phyloP scores from a whole-genome alignment of 305 asterid species.

The Fraxinus floribunda region DNA sequence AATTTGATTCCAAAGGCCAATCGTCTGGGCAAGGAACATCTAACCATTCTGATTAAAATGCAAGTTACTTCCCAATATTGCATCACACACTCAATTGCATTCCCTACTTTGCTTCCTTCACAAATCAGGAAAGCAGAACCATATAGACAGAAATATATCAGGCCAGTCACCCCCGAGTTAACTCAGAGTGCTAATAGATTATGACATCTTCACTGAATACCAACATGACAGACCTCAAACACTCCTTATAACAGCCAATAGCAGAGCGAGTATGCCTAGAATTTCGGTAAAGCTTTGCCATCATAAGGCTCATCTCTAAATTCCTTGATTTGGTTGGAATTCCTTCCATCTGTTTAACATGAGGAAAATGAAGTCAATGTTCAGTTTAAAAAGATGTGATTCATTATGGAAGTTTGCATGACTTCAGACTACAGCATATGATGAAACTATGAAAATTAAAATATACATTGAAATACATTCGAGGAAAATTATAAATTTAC shows the following conservation, averaged over 20 bases:
- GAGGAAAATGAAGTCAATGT: constrained; percentile 9
- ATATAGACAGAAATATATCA: constrained; percentile 7
- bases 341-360: constrained; percentile 72
- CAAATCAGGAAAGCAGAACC: constrained; percentile 13
- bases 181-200: constrained; percentile 15
- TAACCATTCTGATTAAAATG: constrained; percentile 19
- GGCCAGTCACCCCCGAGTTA: neutral
- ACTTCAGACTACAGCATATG: constrained; percentile 15
- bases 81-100: neutral
- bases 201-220: constrained; percentile 22
- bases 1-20: constrained; percentile 15
- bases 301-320: constrained; percentile 83
- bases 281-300: constrained; percentile 89
- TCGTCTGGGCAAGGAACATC: neutral
- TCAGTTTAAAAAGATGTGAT: neutral
- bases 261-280: constrained; percentile 92
- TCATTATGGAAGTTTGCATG: neutral
- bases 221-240: constrained; percentile 68
- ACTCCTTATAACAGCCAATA: constrained; percentile 79
- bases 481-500: neutral
- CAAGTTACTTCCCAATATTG: neutral
- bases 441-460: constrained; percentile 10
- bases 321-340: constrained; percentile 87
- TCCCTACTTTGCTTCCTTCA: neutral
- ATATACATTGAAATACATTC: constrained; percentile 2